A percentile compares a stretch with the other conserved stretches of the same genome.
These are phyloP conservation scores for Rhodocollybia butyracea DNA, from an alignment of 768 basidiomycete species.

Conservation along the genomic window DNA sequence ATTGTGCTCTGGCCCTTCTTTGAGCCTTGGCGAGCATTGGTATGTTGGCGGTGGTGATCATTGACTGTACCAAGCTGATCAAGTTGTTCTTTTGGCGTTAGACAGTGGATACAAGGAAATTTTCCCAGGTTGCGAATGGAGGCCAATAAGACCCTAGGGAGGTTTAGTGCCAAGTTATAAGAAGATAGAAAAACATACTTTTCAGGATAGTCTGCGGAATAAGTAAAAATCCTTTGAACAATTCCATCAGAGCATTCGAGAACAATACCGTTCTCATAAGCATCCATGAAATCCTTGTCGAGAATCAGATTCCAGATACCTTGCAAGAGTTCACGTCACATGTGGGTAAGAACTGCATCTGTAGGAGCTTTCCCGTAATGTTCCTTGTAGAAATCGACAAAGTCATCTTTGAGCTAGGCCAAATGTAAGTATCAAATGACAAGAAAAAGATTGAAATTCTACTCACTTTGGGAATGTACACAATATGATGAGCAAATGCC, in stretches of 20 bases:
- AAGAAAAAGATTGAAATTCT: conserved; percentile 6
- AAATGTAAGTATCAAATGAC: neutral
- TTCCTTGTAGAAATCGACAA: too few relatives aligned
- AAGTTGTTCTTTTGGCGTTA: neutral
- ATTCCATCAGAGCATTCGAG: conserved; percentile 28
- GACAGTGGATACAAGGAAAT: conserved; percentile 11
- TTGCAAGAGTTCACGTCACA: conserved; percentile 17
- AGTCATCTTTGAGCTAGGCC: neutral
- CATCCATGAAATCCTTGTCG: conserved; percentile 30
- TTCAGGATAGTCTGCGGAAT: conserved; percentile 39
- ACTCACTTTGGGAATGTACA: conserved; percentile 41
- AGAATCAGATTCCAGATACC: conserved; percentile 18
- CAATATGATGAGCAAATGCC: conserved; percentile 35
- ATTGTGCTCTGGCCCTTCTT: neutral
- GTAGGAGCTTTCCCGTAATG: conserved; percentile 10
- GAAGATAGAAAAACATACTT: conserved; percentile 25
- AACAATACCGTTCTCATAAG: conserved; percentile 31
- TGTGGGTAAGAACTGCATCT: conserved; percentile 14
- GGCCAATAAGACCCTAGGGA: conserved; percentile 23
- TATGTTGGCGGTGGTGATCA: neutral
- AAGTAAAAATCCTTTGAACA: conserved; percentile 27
- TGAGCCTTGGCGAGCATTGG: neutral
- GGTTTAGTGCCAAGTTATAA: neutral
- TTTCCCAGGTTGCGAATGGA: conserved; percentile 16
- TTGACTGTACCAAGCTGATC: neutral